Conservation (phyloP, 108 stramenopile genomes). For the Stephanodiscus minutulus region DNA sequence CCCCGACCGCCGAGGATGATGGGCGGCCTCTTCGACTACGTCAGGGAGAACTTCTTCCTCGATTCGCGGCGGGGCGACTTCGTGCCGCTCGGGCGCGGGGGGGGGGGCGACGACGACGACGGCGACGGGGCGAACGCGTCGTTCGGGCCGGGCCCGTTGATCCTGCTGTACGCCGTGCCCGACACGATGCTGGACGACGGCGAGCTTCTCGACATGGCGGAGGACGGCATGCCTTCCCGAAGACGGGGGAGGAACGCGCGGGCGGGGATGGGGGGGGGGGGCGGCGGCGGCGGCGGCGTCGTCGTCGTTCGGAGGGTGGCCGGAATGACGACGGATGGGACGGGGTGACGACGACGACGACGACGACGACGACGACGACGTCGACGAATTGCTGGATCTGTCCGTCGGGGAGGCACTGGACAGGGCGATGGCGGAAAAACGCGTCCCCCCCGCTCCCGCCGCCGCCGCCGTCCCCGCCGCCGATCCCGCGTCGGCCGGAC, state of each 20-base stretch:
- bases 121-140: slow-evolving; percentile 7
- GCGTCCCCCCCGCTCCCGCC: not conserved
- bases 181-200: slow-evolving; percentile 51
- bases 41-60: slow-evolving; percentile 33
- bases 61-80: slow-evolving; percentile 60
- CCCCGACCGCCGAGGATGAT: not conserved
- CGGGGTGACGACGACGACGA: slow-evolving; percentile 4
- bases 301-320: slow-evolving; percentile 38
- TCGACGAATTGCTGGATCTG: slow-evolving; percentile 42
- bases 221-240: slow-evolving; percentile 63
- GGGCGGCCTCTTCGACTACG: slow-evolving; percentile 42
- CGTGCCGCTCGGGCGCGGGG: slow-evolving; percentile 42
- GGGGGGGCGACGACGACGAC: slow-evolving; percentile 19
- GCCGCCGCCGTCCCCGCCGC: not conserved
- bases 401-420: slow-evolving; percentile 54
- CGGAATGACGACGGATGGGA: slow-evolving; percentile 15
- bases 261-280: too few species aligned
- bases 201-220: slow-evolving; percentile 64
- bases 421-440: slow-evolving; percentile 9
- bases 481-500: not conserved
- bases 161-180: slow-evolving; percentile 68
- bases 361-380: not conserved
- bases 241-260: slow-evolving; percentile 23
- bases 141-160: slow-evolving; percentile 69
- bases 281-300: too few species aligned